Evolutionary conservation across 2,329 filamentous ascomycete species (phyloP).

Genomic region (Colletotrichum higginsianum): DNA sequence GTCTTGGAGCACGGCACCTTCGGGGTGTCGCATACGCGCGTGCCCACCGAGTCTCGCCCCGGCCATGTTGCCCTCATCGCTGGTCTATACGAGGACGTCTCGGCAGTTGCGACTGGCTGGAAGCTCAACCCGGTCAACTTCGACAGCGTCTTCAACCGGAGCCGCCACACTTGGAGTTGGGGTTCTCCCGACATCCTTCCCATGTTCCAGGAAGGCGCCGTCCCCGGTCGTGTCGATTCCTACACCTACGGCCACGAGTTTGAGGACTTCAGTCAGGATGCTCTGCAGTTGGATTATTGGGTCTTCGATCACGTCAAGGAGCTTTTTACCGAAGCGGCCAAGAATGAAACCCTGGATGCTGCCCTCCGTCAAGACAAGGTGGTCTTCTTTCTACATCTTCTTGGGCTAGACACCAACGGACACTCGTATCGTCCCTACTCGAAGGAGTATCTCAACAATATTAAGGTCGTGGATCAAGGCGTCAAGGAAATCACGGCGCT

Average conservation of each 20-base stretch:
- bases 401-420: constrained; percentile 92
- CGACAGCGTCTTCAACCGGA: constrained; percentile 98
- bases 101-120: constrained; percentile 97
- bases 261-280: constrained; percentile 91
- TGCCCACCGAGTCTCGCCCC: constrained; percentile 95
- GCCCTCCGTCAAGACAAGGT: constrained; percentile 85
- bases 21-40: constrained; percentile 95
- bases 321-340: constrained; percentile 85
- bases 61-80: constrained; percentile 98
- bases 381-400: constrained; percentile 94
- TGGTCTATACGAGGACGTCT: constrained; percentile 97
- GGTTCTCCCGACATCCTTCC: constrained; percentile 96
- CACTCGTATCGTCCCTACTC: constrained; percentile 93
- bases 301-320: constrained; percentile 95
- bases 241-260: constrained; percentile 86
- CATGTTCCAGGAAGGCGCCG: constrained; percentile 97
- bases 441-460: constrained; percentile 93
- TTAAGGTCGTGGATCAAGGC: constrained; percentile 93
- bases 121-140: constrained; percentile 99
- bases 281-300: constrained; percentile 88
- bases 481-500: constrained; percentile 86
- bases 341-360: constrained; percentile 80
- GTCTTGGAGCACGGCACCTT: constrained; percentile 94
- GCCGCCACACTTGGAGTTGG: constrained; percentile 98
- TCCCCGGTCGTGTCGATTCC: constrained; percentile 89